phyloP scores from a whole-genome alignment of 257 asterid genomes.

The Cynanchum wilfordii region DNA sequence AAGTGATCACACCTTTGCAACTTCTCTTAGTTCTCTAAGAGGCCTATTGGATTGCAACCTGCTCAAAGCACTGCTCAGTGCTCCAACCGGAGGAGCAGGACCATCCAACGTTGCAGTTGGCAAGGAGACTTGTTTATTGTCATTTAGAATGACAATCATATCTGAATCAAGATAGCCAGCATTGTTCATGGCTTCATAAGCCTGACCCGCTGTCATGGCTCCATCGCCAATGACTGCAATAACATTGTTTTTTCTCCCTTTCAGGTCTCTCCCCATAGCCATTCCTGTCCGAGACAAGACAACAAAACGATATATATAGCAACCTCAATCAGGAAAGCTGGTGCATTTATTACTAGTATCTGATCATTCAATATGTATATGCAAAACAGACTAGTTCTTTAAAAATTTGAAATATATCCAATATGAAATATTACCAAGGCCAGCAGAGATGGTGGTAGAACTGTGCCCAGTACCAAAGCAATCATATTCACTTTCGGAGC shows the following conservation, averaged over 20 bases:
- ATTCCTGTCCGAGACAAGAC: slow-evolving; percentile 51
- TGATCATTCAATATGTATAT: not conserved
- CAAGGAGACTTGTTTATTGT: slow-evolving; percentile 92
- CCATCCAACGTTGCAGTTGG: slow-evolving; percentile 93
- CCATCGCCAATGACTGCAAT: slow-evolving; percentile 94
- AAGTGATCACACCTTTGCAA: slow-evolving; percentile 60
- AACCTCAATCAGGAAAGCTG: not conserved
- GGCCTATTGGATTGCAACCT: slow-evolving; percentile 84
- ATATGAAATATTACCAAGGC: slow-evolving; percentile 46
- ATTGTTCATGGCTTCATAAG: slow-evolving; percentile 95
- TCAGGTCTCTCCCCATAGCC: slow-evolving; percentile 94
- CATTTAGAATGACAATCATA: slow-evolving; percentile 92
- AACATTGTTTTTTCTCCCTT: slow-evolving; percentile 65
- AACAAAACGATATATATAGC: not conserved
- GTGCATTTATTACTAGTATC: not conserved
- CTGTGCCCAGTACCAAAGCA: slow-evolving; percentile 97
- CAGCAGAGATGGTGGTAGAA: slow-evolving; percentile 95
- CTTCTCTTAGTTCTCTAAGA: slow-evolving; percentile 90
- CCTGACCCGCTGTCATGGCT: slow-evolving; percentile 98
- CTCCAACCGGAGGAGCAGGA: slow-evolving; percentile 85
- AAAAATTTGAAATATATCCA: not conserved
- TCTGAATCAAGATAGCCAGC: slow-evolving; percentile 95
- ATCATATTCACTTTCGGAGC: slow-evolving; percentile 89
- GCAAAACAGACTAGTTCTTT: not conserved
- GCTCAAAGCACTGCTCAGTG: slow-evolving; percentile 83